phyloP scores from a whole-genome alignment of 169 alveolate genomes.

The Plasmodium knowlesi region DNA sequence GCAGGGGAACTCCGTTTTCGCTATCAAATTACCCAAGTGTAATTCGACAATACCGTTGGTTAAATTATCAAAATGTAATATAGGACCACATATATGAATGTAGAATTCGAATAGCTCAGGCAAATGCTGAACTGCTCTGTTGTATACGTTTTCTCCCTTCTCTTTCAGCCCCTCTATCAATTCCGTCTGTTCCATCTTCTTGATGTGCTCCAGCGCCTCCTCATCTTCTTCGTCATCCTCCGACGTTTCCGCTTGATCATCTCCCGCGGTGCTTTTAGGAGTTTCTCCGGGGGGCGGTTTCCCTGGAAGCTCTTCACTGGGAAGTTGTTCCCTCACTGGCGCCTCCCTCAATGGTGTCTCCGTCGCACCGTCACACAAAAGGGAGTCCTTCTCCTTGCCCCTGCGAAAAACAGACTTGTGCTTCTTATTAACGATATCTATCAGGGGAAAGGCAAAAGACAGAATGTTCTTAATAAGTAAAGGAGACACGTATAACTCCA shows the following conservation, averaged over 20 bases:
- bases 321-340: background rate
- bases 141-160: constrained; percentile 76
- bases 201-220: constrained; percentile 44
- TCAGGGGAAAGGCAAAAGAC: constrained; percentile 63
- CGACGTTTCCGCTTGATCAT: constrained; percentile 13
- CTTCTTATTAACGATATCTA: constrained; percentile 46
- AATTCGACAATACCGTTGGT: constrained; percentile 82
- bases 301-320: constrained; percentile 13
- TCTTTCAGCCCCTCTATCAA: constrained; percentile 74
- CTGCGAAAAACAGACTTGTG: background rate
- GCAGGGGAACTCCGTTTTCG: constrained; percentile 85
- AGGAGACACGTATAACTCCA: constrained; percentile 53
- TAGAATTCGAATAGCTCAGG: constrained; percentile 77
- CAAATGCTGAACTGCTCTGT: constrained; percentile 73
- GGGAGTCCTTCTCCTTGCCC: background rate
- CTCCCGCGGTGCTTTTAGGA: background rate
- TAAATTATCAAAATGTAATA: constrained; percentile 82
- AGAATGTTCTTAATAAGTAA: constrained; percentile 76
- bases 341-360: background rate
- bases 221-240: constrained; percentile 55
- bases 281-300: constrained; percentile 4
- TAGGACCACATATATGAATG: constrained; percentile 83
- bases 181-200: constrained; percentile 60
- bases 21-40: constrained; percentile 85
- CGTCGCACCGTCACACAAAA: background rate